A percentile compares a stretch with the other conserved stretches of the same genome.
Evolutionary conservation across 2,329 filamentous ascomycete species (phyloP).

Genomic region (Pochonia chlamydosporia): DNA sequence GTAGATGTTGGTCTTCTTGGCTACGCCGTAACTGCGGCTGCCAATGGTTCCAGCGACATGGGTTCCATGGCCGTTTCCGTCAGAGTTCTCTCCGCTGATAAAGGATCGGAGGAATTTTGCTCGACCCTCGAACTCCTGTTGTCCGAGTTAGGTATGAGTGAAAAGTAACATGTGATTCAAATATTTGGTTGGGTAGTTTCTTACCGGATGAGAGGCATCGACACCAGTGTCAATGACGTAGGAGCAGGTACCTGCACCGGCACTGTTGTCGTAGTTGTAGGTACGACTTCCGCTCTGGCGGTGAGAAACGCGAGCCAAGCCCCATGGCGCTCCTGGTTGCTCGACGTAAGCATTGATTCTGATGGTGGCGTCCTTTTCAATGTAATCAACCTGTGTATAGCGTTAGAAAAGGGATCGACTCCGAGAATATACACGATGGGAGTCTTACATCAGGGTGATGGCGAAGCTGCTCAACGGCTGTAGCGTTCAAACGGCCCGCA

Average conservation of each 20-base stretch:
- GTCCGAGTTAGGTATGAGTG: slow-evolving; percentile 2
- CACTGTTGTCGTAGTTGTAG: slow-evolving; percentile 28
- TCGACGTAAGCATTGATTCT: slow-evolving; percentile 11
- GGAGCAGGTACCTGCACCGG: slow-evolving; percentile 29
- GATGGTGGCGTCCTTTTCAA: slow-evolving; percentile 27
- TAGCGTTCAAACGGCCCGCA: slow-evolving; percentile 13
- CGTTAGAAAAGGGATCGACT: too few relatives aligned
- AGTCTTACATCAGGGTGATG: slow-evolving; percentile 16
- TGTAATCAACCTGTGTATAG: slow-evolving; percentile 27
- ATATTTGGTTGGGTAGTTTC: too few relatives aligned
- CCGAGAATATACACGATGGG: too few relatives aligned
- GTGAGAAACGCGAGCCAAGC: slow-evolving; percentile 28
- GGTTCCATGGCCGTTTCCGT: slow-evolving; percentile 19
- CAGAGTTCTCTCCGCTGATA: slow-evolving; percentile 18
- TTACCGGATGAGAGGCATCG: slow-evolving; percentile 22
- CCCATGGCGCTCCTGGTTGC: slow-evolving; percentile 31
- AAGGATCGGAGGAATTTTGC: slow-evolving; percentile 29
- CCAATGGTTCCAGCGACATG: slow-evolving; percentile 29
- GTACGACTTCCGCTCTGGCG: slow-evolving; percentile 12
- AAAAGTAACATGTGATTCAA: too few relatives aligned
- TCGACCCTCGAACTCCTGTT: slow-evolving; percentile 31
- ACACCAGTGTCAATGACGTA: slow-evolving; percentile 39
- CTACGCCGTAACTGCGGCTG: slow-evolving; percentile 29
- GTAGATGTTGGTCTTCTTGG: slow-evolving; percentile 30
- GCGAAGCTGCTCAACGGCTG: slow-evolving; percentile 13